Conservation (phyloP, 2,329 filamentous ascomycete genomes). For the Microdochium bolleyi region DNA sequence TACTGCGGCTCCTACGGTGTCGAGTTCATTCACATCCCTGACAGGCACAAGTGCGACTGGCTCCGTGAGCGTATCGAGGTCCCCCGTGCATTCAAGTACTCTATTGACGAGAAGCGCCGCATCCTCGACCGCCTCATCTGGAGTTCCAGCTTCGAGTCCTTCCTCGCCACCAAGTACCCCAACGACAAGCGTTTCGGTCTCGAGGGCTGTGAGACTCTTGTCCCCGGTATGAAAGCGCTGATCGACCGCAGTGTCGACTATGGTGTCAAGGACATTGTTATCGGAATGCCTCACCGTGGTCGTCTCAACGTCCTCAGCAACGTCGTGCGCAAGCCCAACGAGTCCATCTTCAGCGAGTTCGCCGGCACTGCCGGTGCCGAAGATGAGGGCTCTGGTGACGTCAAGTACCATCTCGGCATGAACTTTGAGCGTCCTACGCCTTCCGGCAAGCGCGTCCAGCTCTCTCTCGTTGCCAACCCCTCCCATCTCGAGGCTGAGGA, state of each 20-base stretch:
- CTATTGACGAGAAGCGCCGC: slow-evolving; percentile 94
- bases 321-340: slow-evolving; percentile 97
- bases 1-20: slow-evolving; percentile 98
- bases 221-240: slow-evolving; percentile 97
- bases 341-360: slow-evolving; percentile 99
- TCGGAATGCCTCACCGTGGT: slow-evolving; percentile 98
- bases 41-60: slow-evolving; percentile 97
- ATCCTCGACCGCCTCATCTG: slow-evolving; percentile 97
- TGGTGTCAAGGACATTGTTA: slow-evolving; percentile 97
- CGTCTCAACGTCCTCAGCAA: slow-evolving; percentile 97
- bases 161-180: slow-evolving; percentile 94
- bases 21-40: slow-evolving; percentile 98
- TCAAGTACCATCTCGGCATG: slow-evolving; percentile 99
- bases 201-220: slow-evolving; percentile 92
- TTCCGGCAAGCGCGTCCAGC: slow-evolving; percentile 97
- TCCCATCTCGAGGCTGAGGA: slow-evolving; percentile 98
- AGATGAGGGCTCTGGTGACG: slow-evolving; percentile 95
- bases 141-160: slow-evolving; percentile 95
- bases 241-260: slow-evolving; percentile 98
- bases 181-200: slow-evolving; percentile 99
- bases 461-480: slow-evolving; percentile 95
- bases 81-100: slow-evolving; percentile 92
- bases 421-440: slow-evolving; percentile 98
- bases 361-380: slow-evolving; percentile 78
- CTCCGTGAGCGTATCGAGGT: slow-evolving; percentile 91